phyloP scores from a whole-genome alignment of 192 early-diverging fungal species.

The Backusella westeae region DNA sequence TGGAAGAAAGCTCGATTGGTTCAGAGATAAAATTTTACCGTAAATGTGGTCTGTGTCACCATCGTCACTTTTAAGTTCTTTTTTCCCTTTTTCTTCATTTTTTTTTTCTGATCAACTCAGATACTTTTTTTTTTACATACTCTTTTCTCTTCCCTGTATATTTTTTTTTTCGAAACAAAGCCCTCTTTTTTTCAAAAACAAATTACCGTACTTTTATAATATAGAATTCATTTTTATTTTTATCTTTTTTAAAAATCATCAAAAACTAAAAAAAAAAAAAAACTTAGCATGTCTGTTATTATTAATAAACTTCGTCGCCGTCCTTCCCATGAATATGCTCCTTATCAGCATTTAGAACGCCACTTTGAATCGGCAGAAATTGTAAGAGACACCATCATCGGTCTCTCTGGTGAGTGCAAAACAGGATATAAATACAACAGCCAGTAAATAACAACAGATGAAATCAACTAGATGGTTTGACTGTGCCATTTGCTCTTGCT shows the following conservation, averaged over 20 bases:
- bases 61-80: background rate
- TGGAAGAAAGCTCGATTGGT: background rate
- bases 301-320: conserved; percentile 23
- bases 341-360: conserved; percentile 35
- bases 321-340: conserved; percentile 26
- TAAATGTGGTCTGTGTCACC: background rate
- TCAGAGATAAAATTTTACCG: background rate
- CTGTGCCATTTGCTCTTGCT: conserved; percentile 64
- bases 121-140: background rate
- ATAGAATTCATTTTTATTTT: background rate
- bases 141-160: background rate
- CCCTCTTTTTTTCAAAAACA: background rate
- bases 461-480: conserved; percentile 38
- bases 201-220: background rate
- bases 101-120: background rate
- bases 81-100: background rate
- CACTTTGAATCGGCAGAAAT: conserved; percentile 48
- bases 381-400: conserved; percentile 44
- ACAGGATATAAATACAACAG: background rate
- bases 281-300: conserved; percentile 4
- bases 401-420: conserved; percentile 31
- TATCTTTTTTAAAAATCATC: background rate
- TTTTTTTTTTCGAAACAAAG: background rate
- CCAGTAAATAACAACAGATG: too few species aligned
- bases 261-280: background rate